Base-by-base conservation (phyloP, 495 filamentous ascomycete genomes). In the Xylaria bambusicola region DNA sequence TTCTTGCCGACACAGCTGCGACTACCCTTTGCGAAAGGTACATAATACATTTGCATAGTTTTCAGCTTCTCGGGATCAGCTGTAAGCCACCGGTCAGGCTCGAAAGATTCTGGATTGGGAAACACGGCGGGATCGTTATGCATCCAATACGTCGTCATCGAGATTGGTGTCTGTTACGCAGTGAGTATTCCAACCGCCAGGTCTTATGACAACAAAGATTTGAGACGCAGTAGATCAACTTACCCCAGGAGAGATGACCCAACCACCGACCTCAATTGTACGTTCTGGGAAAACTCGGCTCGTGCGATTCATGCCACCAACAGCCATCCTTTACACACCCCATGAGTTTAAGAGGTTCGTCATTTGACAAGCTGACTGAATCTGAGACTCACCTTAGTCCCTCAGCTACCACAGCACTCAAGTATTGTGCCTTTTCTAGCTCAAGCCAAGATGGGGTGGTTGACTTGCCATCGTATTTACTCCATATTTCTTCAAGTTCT, bases 391-490 rank as follows among this genome's bases (percentile, higher is more conserved):
- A 51, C 48, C 48, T 51, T 24, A 51, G 17, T 17, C 48, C 66
- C 48, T 82, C 79, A 9, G 76, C 65, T 36, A 81, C 68, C 23
- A 75, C 63, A 8, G 73, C 80, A 12, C 60, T 56, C 3, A 82
- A 64, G 46, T 75, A 77, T 6, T 73, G 74, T 26, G 85, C 62
- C 42, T 76, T 58, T 52, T 85, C 82, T 12, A 86, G 71, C 20
- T 52, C 47, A 13, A 51, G 48, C 48, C 48, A 51, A 6, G 48
- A 38, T 23, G 48, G 48, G 1, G 18, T 24, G 21, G 48, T 35
- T 20, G 48, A 38, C 48, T 23, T 36, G 27, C 13, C n/a, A 23
- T 36, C 12, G 10, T 51, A 31, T 31, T 51, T 24, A 15, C 20
- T 51, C 48, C 48, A 51, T 35, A 51, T 36, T 21, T 23, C 29